These are phyloP conservation scores for Trichosporon inkin DNA, from an alignment of 1,284 basidiomycete species.

Conservation along the genomic window DNA sequence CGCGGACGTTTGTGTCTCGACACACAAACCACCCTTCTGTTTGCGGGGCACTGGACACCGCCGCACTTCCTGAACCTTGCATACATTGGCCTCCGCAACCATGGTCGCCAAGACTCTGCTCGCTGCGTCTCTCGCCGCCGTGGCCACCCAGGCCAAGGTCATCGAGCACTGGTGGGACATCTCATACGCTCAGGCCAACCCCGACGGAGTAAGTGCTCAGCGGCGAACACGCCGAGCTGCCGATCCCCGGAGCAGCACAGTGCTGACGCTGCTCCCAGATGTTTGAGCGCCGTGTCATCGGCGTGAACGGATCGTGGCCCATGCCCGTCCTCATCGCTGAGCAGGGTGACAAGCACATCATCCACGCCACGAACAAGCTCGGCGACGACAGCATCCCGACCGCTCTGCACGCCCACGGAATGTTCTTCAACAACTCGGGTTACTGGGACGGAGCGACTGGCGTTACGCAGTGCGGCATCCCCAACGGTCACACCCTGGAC, in stretches of 20 bases:
- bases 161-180: constrained; percentile 52
- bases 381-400: constrained; percentile 57
- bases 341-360: constrained; percentile 59
- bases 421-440: constrained; percentile 80
- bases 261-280: constrained; percentile 21
- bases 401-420: constrained; percentile 74
- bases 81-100: neutral
- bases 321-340: constrained; percentile 67
- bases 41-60: neutral
- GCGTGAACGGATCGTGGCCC: constrained; percentile 87
- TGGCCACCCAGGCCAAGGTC: constrained; percentile 34
- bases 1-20: neutral
- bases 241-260: neutral
- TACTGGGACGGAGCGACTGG: constrained; percentile 85
- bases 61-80: neutral
- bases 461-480: constrained; percentile 84
- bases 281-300: constrained; percentile 65
- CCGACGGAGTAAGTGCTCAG: constrained; percentile 46
- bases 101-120: constrained; percentile 21
- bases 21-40: neutral
- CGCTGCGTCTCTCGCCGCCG: constrained; percentile 24
- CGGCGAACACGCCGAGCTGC: neutral
- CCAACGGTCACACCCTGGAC: constrained; percentile 65
- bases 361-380: constrained; percentile 71
- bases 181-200: constrained; percentile 49